These are phyloP conservation scores for Stereum hirsutum DNA, from an alignment of 1,284 basidiomycete genomes.

Conservation along the genomic window DNA sequence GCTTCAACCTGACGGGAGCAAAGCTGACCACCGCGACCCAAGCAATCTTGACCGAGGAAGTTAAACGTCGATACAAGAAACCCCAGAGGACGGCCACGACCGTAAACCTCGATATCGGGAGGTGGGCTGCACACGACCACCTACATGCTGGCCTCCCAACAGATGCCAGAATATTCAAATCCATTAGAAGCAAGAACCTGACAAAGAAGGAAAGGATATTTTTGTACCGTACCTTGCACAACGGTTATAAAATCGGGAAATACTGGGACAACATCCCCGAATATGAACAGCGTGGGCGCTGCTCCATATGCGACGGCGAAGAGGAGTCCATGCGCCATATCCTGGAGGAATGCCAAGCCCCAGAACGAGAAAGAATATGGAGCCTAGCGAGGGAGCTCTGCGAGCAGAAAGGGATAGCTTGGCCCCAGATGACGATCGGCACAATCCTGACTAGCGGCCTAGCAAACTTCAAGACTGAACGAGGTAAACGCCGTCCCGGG, in stretches of 20 bases:
- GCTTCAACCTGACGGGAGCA: constrained; percentile 13
- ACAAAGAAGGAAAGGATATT: background rate
- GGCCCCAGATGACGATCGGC: constrained; percentile 8
- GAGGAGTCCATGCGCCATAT: constrained; percentile 13
- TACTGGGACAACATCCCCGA: constrained; percentile 5
- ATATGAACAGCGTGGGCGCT: constrained; percentile 4
- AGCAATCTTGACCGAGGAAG: constrained; percentile 16
- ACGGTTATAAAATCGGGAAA: constrained; percentile 2
- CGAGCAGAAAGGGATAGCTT: constrained; percentile 4
- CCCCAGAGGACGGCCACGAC: background rate
- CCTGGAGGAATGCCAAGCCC: constrained; percentile 11
- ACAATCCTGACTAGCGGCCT: constrained; percentile 4
- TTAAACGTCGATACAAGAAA: constrained; percentile 1
- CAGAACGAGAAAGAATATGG: constrained; percentile 8
- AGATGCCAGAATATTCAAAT: constrained; percentile 7
- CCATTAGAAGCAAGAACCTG: background rate
- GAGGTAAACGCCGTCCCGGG: background rate
- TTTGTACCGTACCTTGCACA: background rate
- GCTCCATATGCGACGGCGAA: constrained; percentile 5
- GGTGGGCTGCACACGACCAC: background rate
- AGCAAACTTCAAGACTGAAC: background rate
- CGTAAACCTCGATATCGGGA: background rate
- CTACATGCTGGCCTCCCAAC: background rate
- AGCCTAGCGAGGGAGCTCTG: constrained; percentile 9
- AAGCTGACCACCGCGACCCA: constrained; percentile 19